Evolutionary conservation across 805 yeast genomes (phyloP), one percentile per base, ranked within the genome.

Genomic region (Metschnikowia lunata): DNA sequence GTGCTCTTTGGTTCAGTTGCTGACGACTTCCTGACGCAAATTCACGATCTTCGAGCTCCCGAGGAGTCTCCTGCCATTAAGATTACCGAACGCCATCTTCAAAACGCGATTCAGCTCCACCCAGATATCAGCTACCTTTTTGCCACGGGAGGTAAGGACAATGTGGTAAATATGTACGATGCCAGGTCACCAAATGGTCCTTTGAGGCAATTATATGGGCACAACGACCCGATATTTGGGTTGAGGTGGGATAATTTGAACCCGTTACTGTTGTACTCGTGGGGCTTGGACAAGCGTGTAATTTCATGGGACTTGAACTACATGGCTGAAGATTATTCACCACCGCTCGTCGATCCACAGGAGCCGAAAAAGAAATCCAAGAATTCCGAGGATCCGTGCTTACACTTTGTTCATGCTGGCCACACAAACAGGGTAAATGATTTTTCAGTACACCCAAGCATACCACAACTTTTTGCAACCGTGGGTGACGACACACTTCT

Each of bases 381-480:
- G 43, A 51, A 49, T 27, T 78, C 76, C 48, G 79, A 80, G 9
- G 95, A 89, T 50, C 93, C 96, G 6, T 84, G 88, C 60, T 73
- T 88, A 45, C 64, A 67, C 23, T 88, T 87, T 58, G 76, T 87
- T 56, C 96, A 89, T 62, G 96, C 95, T 12, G 96, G 96, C 10
- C 96, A 88, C 64, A 79, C 89, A 2, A 79, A 78, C 38, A 72
- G 81, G 42, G 73, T 88, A 36, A 72, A 80, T 44, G 91, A 83
- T 51, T 67, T 83, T 38, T 80, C 75, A 45, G 78, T 90, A 75
- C 83, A 84, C 56, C 86, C 88, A 1, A 62, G 59, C 8, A 63
- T 83, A 38, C 71, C 73, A 26, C 75, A 82, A 64, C 71, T 85
- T 1, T 61, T 80, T 30, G 82, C 83, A 7, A 78, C 85, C 43